phyloP scores from a whole-genome alignment of 805 yeast species.

The Nakazawaea wyomingensis region DNA sequence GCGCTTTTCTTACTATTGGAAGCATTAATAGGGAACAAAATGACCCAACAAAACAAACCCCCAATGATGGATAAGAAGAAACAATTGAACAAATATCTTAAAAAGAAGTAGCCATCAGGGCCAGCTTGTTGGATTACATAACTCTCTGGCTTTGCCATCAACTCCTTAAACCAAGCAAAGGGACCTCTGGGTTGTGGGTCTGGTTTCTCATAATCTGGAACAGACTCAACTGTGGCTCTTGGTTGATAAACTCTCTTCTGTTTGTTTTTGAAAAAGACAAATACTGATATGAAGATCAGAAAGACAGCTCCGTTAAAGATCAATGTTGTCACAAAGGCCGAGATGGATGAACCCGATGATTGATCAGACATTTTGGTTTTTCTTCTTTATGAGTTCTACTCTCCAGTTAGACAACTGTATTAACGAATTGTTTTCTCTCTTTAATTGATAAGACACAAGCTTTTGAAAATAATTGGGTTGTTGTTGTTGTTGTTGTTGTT shows the following conservation, averaged over 20 bases:
- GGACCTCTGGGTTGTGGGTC: conserved; percentile 40
- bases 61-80: conserved; percentile 47
- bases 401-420: too few relatives aligned
- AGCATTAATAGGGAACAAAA: conserved; percentile 70
- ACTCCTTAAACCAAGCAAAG: conserved; percentile 48
- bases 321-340: conserved; percentile 44
- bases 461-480: too few relatives aligned
- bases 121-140: conserved; percentile 67
- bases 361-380: not conserved
- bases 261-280: conserved; percentile 36
- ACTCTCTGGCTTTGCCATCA: conserved; percentile 51
- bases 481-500: too few relatives aligned
- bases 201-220: conserved; percentile 40
- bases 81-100: conserved; percentile 58
- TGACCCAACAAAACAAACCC: conserved; percentile 56
- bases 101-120: conserved; percentile 70
- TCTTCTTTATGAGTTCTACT: too few relatives aligned
- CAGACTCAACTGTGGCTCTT: conserved; percentile 37
- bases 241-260: conserved; percentile 50
- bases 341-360: conserved; percentile 17
- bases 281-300: conserved; percentile 34
- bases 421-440: too few relatives aligned
- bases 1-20: conserved; percentile 50
- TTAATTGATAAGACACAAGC: too few relatives aligned
- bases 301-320: conserved; percentile 39